Evolutionary conservation across 2,329 filamentous ascomycete species (phyloP).

Genomic region (Cladophialophora exuberans): DNA sequence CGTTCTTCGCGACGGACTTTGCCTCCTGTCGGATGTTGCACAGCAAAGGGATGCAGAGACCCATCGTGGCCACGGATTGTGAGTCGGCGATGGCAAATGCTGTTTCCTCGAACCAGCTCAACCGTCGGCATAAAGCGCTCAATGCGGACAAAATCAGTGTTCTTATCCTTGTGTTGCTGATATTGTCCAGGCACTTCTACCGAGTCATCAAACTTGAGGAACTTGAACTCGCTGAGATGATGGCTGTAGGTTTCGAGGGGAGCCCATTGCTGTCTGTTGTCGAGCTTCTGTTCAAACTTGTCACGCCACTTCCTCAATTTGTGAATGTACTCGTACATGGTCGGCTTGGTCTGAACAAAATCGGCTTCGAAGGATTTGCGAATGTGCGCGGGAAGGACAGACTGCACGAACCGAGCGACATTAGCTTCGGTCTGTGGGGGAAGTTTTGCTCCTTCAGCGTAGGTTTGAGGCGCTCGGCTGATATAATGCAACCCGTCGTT

Average conservation of each 20-base stretch:
- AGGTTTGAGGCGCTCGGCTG: slow-evolving; percentile 80
- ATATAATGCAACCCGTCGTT: slow-evolving; percentile 96
- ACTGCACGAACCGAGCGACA: slow-evolving; percentile 94
- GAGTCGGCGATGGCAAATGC: slow-evolving; percentile 86
- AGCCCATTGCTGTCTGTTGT: slow-evolving; percentile 73
- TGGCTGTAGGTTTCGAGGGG: slow-evolving; percentile 85
- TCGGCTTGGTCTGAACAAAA: slow-evolving; percentile 92
- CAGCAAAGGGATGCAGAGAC: slow-evolving; percentile 92
- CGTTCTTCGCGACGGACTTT: slow-evolving; percentile 93
- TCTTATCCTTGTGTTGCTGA: slow-evolving; percentile 96
- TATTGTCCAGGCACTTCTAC: slow-evolving; percentile 98
- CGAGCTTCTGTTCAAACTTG: slow-evolving; percentile 96
- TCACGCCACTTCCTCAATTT: slow-evolving; percentile 95
- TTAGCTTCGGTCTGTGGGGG: slow-evolving; percentile 91
- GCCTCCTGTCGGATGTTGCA: slow-evolving; percentile 91
- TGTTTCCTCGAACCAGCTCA: slow-evolving; percentile 86
- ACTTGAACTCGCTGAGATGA: slow-evolving; percentile 93
- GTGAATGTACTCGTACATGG: slow-evolving; percentile 98
- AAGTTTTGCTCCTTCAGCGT: slow-evolving; percentile 88
- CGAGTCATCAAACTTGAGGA: slow-evolving; percentile 91
- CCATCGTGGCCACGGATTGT: slow-evolving; percentile 98
- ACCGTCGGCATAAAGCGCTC: slow-evolving; percentile 96
- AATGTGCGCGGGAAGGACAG: slow-evolving; percentile 91
- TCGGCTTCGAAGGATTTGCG: slow-evolving; percentile 97
- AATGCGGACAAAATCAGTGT: slow-evolving; percentile 96